Percentiles rank a stretch among this genome's conserved stretches.
Evolutionary conservation across 2,329 filamentous ascomycete species (phyloP).

Genomic region (Dactylonectria estremocensis): DNA sequence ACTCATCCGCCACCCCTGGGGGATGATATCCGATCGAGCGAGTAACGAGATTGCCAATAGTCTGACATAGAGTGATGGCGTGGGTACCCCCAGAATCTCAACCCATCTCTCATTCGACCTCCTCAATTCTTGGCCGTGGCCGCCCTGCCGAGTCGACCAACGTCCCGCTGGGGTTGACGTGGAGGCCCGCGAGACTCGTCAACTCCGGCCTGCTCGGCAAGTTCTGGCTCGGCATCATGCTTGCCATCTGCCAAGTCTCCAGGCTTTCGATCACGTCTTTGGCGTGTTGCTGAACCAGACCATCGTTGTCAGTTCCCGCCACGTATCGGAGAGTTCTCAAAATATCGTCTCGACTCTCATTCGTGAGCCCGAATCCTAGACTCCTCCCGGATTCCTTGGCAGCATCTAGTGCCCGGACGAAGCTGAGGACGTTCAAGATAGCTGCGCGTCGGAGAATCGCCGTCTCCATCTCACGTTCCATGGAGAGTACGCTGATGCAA

Average conservation of each 20-base stretch:
- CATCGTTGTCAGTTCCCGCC: slow-evolving; percentile 76
- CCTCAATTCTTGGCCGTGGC: slow-evolving; percentile 67
- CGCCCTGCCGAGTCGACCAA: slow-evolving; percentile 45
- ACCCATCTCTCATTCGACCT: slow-evolving; percentile 67
- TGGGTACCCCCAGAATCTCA: slow-evolving; percentile 32
- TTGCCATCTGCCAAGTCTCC: slow-evolving; percentile 72
- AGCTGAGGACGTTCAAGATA: slow-evolving; percentile 73
- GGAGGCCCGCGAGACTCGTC: slow-evolving; percentile 57
- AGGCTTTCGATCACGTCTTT: slow-evolving; percentile 77
- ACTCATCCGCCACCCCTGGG: slow-evolving; percentile 30
- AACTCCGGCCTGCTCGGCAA: slow-evolving; percentile 44
- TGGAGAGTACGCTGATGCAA: slow-evolving; percentile 72
- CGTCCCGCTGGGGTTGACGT: slow-evolving; percentile 51
- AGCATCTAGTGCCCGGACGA: slow-evolving; percentile 72
- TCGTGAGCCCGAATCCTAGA: slow-evolving; percentile 69
- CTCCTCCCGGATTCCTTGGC: slow-evolving; percentile 63
- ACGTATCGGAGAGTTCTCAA: slow-evolving; percentile 74
- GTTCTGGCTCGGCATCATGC: slow-evolving; percentile 58
- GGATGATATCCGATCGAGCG: slow-evolving; percentile 39
- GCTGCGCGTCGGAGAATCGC: slow-evolving; percentile 78
- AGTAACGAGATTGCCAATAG: slow-evolving; percentile 46
- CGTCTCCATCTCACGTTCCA: slow-evolving; percentile 73
- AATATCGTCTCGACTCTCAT: slow-evolving; percentile 73
- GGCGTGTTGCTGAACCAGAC: slow-evolving; percentile 77
- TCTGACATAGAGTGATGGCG: slow-evolving; percentile 37